Evolutionary conservation across 345 rosid species (phyloP).

Genomic region (Eucalyptus marginata): DNA sequence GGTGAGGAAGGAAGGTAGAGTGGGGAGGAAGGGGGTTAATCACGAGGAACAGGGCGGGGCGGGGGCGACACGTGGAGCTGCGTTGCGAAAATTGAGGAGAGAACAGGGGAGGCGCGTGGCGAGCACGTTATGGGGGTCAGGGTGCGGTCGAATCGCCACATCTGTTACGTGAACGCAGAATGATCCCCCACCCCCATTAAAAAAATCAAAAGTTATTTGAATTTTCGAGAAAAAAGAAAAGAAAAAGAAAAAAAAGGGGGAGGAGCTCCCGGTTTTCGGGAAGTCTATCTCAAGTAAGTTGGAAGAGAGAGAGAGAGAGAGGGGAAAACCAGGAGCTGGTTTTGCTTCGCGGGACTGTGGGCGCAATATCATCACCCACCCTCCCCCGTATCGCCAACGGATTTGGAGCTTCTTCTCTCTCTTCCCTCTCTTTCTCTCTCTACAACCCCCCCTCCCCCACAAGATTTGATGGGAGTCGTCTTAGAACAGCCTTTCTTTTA

Average conservation of each 20-base stretch:
- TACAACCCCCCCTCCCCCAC: neutral
- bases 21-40: neutral
- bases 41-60: neutral
- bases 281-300: neutral
- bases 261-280: neutral
- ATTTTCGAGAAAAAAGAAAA: neutral
- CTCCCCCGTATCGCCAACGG: neutral
- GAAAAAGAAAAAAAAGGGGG: accelerated
- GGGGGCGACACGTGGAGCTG: neutral
- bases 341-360: neutral
- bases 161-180: neutral
- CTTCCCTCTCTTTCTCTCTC: neutral
- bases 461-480: neutral
- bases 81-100: neutral
- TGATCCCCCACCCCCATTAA: neutral
- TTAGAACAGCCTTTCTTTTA: neutral
- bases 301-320: neutral
- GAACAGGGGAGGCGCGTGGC: neutral
- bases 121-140: neutral
- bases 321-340: neutral
- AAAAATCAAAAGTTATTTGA: neutral
- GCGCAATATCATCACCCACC: neutral
- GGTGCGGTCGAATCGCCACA: neutral
- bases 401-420: neutral
- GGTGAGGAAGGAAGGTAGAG: neutral